Percentiles rank a stretch among this genome's conserved stretches.
Evolutionary conservation across 2,329 filamentous ascomycete genomes (phyloP).

Genomic region (Macrophomina tecta): DNA sequence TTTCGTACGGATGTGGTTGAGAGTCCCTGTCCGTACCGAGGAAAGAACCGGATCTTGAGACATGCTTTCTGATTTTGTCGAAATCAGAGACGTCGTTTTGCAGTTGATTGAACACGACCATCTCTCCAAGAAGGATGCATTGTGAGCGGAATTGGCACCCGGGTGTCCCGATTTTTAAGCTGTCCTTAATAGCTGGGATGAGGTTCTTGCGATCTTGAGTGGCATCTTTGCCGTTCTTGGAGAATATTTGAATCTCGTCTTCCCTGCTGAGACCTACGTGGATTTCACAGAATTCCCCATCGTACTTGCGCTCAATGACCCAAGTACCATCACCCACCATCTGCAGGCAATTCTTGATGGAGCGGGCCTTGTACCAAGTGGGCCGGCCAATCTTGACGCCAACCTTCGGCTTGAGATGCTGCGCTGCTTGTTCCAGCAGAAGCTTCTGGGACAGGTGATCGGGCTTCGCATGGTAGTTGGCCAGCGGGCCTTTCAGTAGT

Average conservation of each 20-base stretch:
- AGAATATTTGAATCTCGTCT: slow-evolving; percentile 77
- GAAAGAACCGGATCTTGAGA: slow-evolving; percentile 73
- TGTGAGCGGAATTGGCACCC: slow-evolving; percentile 65
- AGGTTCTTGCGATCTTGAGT: slow-evolving; percentile 71
- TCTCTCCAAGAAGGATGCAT: slow-evolving; percentile 84
- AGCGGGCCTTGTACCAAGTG: slow-evolving; percentile 52
- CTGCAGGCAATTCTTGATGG: slow-evolving; percentile 74
- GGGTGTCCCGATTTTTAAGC: slow-evolving; percentile 65
- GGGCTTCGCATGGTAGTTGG: slow-evolving; percentile 45
- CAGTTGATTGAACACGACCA: slow-evolving; percentile 77
- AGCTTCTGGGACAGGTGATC: slow-evolving; percentile 39
- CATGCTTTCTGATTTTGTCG: slow-evolving; percentile 81
- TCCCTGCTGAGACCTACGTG: slow-evolving; percentile 72
- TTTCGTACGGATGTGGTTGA: slow-evolving; percentile 60
- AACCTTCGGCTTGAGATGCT: slow-evolving; percentile 45
- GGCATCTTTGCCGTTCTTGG: slow-evolving; percentile 90
- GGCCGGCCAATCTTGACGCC: slow-evolving; percentile 56
- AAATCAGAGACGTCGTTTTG: slow-evolving; percentile 73
- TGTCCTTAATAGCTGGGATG: slow-evolving; percentile 67
- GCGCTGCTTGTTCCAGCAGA: slow-evolving; percentile 47
- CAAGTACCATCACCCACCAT: slow-evolving; percentile 66
- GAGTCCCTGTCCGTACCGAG: slow-evolving; percentile 74
- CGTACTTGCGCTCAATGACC: slow-evolving; percentile 82
- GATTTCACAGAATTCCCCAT: slow-evolving; percentile 90
- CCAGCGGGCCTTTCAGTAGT: slow-evolving; percentile 56